Base-by-base conservation (phyloP, 1,284 basidiomycete genomes). In the Xerocomus amazonicus region DNA sequence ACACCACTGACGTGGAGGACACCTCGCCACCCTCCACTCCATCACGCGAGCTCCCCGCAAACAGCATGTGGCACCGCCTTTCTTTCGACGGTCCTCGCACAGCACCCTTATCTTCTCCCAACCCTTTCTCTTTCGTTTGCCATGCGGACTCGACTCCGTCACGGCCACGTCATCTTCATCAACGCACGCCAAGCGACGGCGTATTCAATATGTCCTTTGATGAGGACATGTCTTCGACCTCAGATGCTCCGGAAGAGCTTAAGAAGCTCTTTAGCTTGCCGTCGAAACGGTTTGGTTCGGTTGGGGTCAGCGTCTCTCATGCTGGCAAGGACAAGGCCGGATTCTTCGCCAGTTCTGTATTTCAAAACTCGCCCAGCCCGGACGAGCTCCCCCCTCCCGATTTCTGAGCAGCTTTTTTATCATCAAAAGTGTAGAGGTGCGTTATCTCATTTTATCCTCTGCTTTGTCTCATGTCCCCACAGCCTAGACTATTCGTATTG, bases 311-410 rank as follows among this genome's bases (percentile, higher is more conserved):
- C 46, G 42, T 47, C 43, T 48, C 54, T 57, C 59, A 54, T 54
- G 59, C 50, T 53, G 54, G 50, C 51, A 61, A 68, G 60, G 54
- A 66, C 58, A 51, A 62, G 61, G 67, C 68, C 32, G 77, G 75
- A 8, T 85, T 79, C 62, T 88, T 84, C 63, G 86, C 86, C 56
- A 87, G 83, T 59, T 87, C 85, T 34, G 73, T 76, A 59, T 88
- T 87, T 78, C 86, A 88, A 75, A 88, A 87, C 71, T 87, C 85
- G 52, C 85, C 85, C 10, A 86, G 81, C 59, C 85, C 85, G 46
- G 86, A 88, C 50, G 85, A 87, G 61, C 70, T 88, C 42, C 85
- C 85, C 40, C 77, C 80, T 55, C 84, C 84, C 47, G 70, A 75
- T 52, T 83, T 84, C 61, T 78, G 66, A 78, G 66, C 62, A 60